Base-by-base conservation (phyloP, 768 basidiomycete genomes). In the Lentinula lateritia region DNA sequence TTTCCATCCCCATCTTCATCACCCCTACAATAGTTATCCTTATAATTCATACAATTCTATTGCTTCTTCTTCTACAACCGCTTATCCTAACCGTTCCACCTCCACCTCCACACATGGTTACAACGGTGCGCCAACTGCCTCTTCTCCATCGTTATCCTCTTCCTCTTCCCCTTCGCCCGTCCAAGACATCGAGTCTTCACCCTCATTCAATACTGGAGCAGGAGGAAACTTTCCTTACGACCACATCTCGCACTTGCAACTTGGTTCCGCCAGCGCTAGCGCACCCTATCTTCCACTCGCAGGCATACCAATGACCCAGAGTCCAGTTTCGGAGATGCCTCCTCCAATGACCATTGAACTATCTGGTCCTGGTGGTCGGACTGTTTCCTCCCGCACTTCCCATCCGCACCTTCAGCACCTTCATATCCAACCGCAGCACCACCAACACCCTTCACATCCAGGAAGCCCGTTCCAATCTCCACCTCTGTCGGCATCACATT, bases 81-180 rank as follows among this genome's bases (percentile, higher is more conserved):
- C 55, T 41, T 43, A n/a, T 23, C 20, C 55, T 32, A 7, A 56
- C 13, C 52, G 32, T 18, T 34, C 35, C 23, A 41, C 41, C 16
- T 56, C 55, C 23, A 20, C 55, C 20, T 56, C 55, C 23, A 43
- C 41, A 15, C 39, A 38, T 56, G 55, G 55, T 12, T 56, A 56
- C 55, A 41, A 8, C 39, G 41, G 38, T 16, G 41, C 55, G 8
- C 35, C 53, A 18, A 28, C 39, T 32, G 55, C 55, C 12, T 43
- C 55, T 15, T 56, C 55, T 12, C 55, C 55, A 8, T 56, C 55
- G 38, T 56, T 56, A 43, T 56, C 55, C 6, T 42, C 55, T 5
- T 56, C 55, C 20, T 56, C 55, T 56, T 56, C 55, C 10, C 55
- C 55, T 43, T 56, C 55, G 12, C 55, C 55, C 39, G 55, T 56